phyloP scores from a whole-genome alignment of 352 stramenopile species.

The Globisporangium irregulare region DNA sequence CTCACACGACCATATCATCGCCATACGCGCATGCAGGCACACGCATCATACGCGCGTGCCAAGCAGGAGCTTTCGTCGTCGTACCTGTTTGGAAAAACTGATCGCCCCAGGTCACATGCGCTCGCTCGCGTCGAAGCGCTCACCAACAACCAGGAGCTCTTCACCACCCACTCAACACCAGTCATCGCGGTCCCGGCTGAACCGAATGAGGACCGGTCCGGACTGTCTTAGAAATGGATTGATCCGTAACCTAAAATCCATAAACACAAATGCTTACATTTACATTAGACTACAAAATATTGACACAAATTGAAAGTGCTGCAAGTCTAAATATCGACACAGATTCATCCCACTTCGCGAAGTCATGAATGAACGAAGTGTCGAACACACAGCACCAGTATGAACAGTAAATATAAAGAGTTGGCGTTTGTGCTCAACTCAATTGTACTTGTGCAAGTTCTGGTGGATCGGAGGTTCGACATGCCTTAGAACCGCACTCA shows the following conservation, averaged over 20 bases:
- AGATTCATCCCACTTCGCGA: no score
- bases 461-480: no score
- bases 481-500: no score
- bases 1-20: background rate
- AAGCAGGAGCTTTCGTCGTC: constrained; percentile 6
- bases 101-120: constrained; percentile 6
- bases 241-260: background rate
- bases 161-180: constrained; percentile 15
- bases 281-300: background rate
- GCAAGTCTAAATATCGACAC: no score
- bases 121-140: background rate
- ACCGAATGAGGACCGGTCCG: constrained; percentile 2
- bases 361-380: no score
- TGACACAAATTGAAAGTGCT: background rate
- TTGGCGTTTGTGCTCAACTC: no score
- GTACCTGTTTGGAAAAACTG: constrained; percentile 70
- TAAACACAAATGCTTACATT: background rate
- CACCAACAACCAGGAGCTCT: constrained; percentile 6
- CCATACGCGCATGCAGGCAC: background rate
- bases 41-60: no score
- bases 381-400: no score
- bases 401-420: no score
- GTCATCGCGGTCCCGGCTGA: constrained; percentile 4
- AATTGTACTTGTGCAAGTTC: no score
- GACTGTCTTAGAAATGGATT: background rate